Percentiles rank a stretch among this genome's conserved stretches.
These are phyloP conservation scores for Fusarium phyllophilum DNA, from an alignment of 2,329 filamentous ascomycete genomes.

Conservation along the genomic window DNA sequence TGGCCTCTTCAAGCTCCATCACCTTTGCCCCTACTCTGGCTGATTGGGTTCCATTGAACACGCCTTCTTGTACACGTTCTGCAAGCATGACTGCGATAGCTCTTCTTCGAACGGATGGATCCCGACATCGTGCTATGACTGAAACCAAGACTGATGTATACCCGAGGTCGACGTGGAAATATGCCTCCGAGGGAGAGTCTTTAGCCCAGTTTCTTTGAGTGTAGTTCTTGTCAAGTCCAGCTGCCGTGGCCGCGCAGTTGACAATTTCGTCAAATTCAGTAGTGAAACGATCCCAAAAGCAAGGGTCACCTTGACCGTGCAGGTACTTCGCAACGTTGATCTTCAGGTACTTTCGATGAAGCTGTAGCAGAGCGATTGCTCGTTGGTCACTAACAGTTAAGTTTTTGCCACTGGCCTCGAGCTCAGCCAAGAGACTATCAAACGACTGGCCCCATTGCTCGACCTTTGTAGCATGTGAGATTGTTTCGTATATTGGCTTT, in stretches of 20 bases:
- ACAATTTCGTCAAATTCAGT: constrained; percentile 10
- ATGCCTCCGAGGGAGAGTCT: not conserved
- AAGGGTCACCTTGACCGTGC: constrained; percentile 14
- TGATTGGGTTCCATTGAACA: constrained; percentile 7
- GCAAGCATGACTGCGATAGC: constrained; percentile 20
- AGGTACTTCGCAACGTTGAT: constrained; percentile 21
- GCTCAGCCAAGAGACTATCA: not conserved
- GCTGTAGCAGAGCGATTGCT: constrained; percentile 14
- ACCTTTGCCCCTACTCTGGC: constrained; percentile 13
- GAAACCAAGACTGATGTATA: constrained; percentile 14
- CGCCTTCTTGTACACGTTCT: constrained; percentile 14
- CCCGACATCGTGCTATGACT: constrained; percentile 19
- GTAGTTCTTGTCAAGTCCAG: not conserved
- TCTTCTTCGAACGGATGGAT: constrained; percentile 8
- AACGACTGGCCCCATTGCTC: constrained; percentile 10
- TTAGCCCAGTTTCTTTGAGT: not conserved
- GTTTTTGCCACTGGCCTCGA: rapidly evolving
- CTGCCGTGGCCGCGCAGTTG: not conserved
- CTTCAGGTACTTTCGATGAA: constrained; percentile 16
- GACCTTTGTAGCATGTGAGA: constrained; percentile 1
- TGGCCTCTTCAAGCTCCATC: constrained; percentile 23
- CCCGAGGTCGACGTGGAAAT: constrained; percentile 27
- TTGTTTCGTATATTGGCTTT: not conserved
- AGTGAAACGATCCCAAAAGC: constrained; percentile 26
- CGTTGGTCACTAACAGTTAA: not conserved